phyloP scores from a whole-genome alignment of 2,329 filamentous ascomycete species.

The Diplocarpon rosae region DNA sequence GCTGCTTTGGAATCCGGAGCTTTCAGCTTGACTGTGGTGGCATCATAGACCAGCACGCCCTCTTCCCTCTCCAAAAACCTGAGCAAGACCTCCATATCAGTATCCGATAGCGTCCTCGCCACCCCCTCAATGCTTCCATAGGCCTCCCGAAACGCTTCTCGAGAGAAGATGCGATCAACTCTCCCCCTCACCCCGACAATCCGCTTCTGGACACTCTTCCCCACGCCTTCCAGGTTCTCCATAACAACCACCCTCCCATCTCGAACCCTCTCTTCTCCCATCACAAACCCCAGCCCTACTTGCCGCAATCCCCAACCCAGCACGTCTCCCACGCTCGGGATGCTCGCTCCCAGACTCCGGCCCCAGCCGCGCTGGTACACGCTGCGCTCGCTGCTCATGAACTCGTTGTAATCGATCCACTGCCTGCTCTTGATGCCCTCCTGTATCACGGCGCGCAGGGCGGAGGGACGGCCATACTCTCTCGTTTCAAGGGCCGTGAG shows the following conservation, averaged over 20 bases:
- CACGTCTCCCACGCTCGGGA: slow-evolving; percentile 47
- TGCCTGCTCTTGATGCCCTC: slow-evolving; percentile 62
- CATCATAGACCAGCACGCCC: slow-evolving; percentile 46
- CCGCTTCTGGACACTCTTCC: slow-evolving; percentile 40
- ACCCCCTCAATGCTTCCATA: slow-evolving; percentile 43
- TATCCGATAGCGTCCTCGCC: slow-evolving; percentile 42
- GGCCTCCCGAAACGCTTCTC: slow-evolving; percentile 48
- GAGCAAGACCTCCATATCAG: slow-evolving; percentile 60
- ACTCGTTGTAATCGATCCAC: slow-evolving; percentile 61
- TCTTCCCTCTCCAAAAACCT: slow-evolving; percentile 60
- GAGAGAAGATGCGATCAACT: slow-evolving; percentile 59
- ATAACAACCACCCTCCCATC: slow-evolving; percentile 55
- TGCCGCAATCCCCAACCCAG: slow-evolving; percentile 66
- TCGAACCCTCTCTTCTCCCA: slow-evolving; percentile 44
- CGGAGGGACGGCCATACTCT: slow-evolving; percentile 71
- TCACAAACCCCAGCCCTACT: slow-evolving; percentile 43
- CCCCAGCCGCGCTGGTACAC: slow-evolving; percentile 71
- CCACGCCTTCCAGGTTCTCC: slow-evolving; percentile 48
- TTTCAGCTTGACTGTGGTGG: slow-evolving; percentile 65
- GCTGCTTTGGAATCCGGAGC: slow-evolving; percentile 34
- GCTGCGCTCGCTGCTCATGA: slow-evolving; percentile 52
- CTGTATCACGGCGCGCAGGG: slow-evolving; percentile 63
- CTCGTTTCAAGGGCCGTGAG: slow-evolving; percentile 60
- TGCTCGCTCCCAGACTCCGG: slow-evolving; percentile 25
- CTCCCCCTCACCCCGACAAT: slow-evolving; percentile 32